Base-by-base conservation (phyloP, 495 filamentous ascomycete species). In the Tuber borchii region DNA sequence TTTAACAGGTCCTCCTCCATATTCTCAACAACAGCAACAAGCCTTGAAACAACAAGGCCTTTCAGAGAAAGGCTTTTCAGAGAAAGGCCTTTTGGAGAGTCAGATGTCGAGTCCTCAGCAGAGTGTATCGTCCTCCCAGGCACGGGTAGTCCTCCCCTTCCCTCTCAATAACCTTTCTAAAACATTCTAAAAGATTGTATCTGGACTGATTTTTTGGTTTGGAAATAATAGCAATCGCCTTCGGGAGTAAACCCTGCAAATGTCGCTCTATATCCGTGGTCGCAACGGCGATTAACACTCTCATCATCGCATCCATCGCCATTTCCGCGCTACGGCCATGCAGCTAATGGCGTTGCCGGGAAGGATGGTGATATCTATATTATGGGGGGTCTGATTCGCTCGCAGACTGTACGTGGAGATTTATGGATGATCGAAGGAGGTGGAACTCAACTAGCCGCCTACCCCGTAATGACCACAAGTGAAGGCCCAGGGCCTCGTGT, bases 281-380 rank as follows among this genome's bases (percentile, higher is more conserved):
- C 95, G 51, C 92, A 97, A 83, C 90, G 92, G 42, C 89, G 92
- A 45, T 83, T 99, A 40, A 95, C 92, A 71, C 95, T 97, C 81
- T 91, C 92, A 12, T 89, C 92, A 17, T 88, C 91, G 9, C 91
- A 94, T 77, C 88, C 91, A 17, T 94, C 92, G 77, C 95, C 96
- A 2, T 98, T 99, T 83, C 96, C 96, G 16, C 90, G 96, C 82
- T 98, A 98, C 88, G 96, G 96, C 82, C 94, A 96, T 68, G 96
- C 96, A 14, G 94, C 97, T 84, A 99, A 98, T 84, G 88, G 94
- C 0, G 87, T 92, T 20, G 90, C 94, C 26, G 97, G 94, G 12
- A 98, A 97, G 84, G 96, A 99, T 85, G 96, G 96, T 70, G 92
- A 96, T 82, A 92, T 99, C 70, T 99, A 98, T 81, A 88, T 99